Percentiles rank a stretch among this genome's conserved stretches.
phyloP scores from a whole-genome alignment of 345 rosid species.

The Erodium maritimum region DNA sequence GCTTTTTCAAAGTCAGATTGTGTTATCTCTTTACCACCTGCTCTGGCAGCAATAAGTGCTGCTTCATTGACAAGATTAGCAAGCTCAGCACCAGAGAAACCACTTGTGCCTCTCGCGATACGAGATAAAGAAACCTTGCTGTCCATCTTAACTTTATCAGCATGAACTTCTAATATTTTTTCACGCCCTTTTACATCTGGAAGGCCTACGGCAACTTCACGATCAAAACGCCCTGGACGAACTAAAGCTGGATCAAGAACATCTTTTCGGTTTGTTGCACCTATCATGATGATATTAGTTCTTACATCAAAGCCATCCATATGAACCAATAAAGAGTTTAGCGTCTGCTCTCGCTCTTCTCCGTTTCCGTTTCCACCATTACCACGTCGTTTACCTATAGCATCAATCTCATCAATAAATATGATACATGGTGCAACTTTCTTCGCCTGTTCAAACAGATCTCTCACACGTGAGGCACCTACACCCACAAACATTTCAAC shows the following conservation, averaged over 20 bases:
- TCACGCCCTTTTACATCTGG: constrained; percentile 44
- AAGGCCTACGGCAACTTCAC: constrained; percentile 33
- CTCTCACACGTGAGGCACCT: no score
- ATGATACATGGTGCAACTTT: constrained; percentile 37
- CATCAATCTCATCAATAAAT: constrained; percentile 45
- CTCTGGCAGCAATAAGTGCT: constrained; percentile 30
- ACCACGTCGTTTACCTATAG: constrained; percentile 45
- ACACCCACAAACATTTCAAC: no score
- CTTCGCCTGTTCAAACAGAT: no score
- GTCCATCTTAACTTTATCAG: constrained; percentile 43
- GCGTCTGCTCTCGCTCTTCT: constrained; percentile 46
- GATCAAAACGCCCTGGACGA: constrained; percentile 47
- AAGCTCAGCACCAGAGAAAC: constrained; percentile 28
- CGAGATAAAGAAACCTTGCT: constrained; percentile 19
- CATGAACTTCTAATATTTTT: constrained; percentile 39
- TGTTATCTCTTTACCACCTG: constrained; percentile 19
- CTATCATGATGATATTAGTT: constrained; percentile 42
- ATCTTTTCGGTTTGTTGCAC: constrained; percentile 42
- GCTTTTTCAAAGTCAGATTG: constrained; percentile 22
- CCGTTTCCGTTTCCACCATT: constrained; percentile 41
- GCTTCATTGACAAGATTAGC: constrained; percentile 22
- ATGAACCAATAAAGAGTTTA: constrained; percentile 45
- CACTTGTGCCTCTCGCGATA: constrained; percentile 28
- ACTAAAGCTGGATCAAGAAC: constrained; percentile 41
- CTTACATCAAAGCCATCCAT: constrained; percentile 62